These are phyloP conservation scores for Fusarium heterosporum DNA, from an alignment of 2,329 filamentous ascomycete genomes.

Conservation along the genomic window DNA sequence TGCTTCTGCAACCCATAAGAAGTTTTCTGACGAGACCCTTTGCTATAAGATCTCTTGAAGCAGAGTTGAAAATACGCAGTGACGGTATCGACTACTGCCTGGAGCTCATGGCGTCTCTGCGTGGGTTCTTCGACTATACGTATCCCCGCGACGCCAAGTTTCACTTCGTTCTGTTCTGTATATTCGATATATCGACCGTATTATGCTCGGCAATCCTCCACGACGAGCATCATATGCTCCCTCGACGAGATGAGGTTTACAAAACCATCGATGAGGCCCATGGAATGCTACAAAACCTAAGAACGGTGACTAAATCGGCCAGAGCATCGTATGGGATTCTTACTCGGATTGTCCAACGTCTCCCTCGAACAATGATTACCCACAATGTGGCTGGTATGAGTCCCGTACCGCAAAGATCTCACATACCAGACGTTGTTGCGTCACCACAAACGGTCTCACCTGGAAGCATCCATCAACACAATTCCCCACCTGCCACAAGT, in stretches of 20 bases:
- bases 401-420: conserved; percentile 19
- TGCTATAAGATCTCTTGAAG: conserved; percentile 42
- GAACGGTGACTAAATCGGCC: conserved; percentile 48
- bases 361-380: conserved; percentile 44
- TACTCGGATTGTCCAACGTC: conserved; percentile 46
- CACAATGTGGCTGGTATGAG: conserved; percentile 16
- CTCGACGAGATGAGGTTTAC: conserved; percentile 56
- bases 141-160: conserved; percentile 61
- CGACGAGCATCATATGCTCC: conserved; percentile 57
- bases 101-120: conserved; percentile 56
- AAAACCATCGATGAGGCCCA: conserved; percentile 54
- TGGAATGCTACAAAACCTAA: conserved; percentile 50
- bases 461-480: not conserved
- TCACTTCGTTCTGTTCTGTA: conserved; percentile 61
- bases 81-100: conserved; percentile 59
- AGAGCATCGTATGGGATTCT: conserved; percentile 51
- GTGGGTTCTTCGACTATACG: conserved; percentile 57
- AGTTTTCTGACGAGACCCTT: conserved; percentile 57
- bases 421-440: conserved; percentile 4
- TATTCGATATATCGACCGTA: conserved; percentile 64
- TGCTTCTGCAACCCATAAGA: conserved; percentile 60
- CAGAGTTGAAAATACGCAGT: conserved; percentile 54
- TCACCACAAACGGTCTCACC: conserved; percentile 15
- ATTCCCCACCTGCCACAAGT: conserved; percentile 12
- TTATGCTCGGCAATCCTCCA: conserved; percentile 65